Conservation (phyloP, 228 moss, liverwort and hornwort genomes). For the Sphagnum fallax region DNA sequence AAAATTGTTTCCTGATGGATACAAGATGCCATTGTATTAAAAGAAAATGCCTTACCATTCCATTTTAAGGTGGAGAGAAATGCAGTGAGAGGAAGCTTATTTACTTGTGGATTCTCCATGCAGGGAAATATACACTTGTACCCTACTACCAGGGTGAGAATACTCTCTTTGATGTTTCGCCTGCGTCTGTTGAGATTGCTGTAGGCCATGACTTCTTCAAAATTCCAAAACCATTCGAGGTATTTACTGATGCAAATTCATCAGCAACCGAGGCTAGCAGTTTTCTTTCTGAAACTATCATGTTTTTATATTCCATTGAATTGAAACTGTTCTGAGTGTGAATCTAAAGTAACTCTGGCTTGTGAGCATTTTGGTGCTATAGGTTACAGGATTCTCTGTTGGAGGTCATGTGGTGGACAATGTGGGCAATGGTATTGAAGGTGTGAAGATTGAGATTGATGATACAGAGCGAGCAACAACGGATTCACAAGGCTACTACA, state of each 20-base stretch:
- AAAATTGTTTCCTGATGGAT: too few relatives aligned
- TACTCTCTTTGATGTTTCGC: constrained; percentile 79
- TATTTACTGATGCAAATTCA: constrained; percentile 2
- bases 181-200: constrained; percentile 46
- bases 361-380: background rate
- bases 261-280: too few relatives aligned
- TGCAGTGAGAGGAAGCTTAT: too few relatives aligned
- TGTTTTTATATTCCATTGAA: too few relatives aligned
- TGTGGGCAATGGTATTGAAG: constrained; percentile 63
- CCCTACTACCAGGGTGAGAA: constrained; percentile 84
- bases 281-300: too few relatives aligned
- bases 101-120: background rate
- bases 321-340: too few relatives aligned
- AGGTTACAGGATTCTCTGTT: constrained; percentile 92
- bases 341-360: too few relatives aligned
- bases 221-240: constrained; percentile 59
- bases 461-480: constrained; percentile 57
- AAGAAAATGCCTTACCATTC: too few relatives aligned
- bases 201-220: constrained; percentile 63
- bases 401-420: constrained; percentile 68
- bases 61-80: too few relatives aligned
- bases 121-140: constrained; percentile 60
- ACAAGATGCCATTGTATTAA: too few relatives aligned
- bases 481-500: constrained; percentile 64
- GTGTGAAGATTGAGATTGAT: constrained; percentile 65